Conservation (phyloP, 1,284 basidiomycete species). For the Trametes versicolor region DNA sequence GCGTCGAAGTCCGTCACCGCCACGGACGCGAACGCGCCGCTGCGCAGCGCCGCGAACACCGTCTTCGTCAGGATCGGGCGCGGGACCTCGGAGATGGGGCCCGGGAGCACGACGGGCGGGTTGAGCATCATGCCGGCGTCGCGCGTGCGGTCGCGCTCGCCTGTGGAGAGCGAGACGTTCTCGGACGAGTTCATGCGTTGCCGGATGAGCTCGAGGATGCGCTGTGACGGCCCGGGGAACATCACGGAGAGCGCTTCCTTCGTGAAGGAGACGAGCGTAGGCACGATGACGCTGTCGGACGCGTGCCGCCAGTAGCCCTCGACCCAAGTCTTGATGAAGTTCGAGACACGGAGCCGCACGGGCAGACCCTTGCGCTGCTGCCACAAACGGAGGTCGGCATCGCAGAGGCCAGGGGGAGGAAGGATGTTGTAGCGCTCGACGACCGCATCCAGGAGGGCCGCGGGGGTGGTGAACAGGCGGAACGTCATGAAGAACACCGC, state of each 20-base stretch:
- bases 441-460: slow-evolving; percentile 79
- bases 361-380: slow-evolving; percentile 88
- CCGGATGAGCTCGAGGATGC: slow-evolving; percentile 78
- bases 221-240: slow-evolving; percentile 74
- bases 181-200: slow-evolving; percentile 51
- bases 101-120: slow-evolving; percentile 55
- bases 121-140: slow-evolving; percentile 78
- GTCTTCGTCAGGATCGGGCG: slow-evolving; percentile 88
- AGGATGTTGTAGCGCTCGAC: slow-evolving; percentile 85
- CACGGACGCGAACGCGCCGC: slow-evolving; percentile 68
- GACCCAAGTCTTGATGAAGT: slow-evolving; percentile 94
- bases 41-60: slow-evolving; percentile 70
- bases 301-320: slow-evolving; percentile 88
- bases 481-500: slow-evolving; percentile 96
- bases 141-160: slow-evolving; percentile 72
- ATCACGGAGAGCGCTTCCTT: slow-evolving; percentile 67
- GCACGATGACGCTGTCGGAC: slow-evolving; percentile 70
- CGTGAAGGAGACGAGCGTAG: slow-evolving; percentile 70
- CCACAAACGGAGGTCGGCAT: slow-evolving; percentile 80
- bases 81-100: slow-evolving; percentile 68
- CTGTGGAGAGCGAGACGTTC: slow-evolving; percentile 55
- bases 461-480: slow-evolving; percentile 89
- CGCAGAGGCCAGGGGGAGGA: slow-evolving; percentile 65
- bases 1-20: slow-evolving; percentile 92
- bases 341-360: slow-evolving; percentile 89